Base-by-base conservation (phyloP, 2,329 filamentous ascomycete genomes). In the Dactylonectria estremocensis region DNA sequence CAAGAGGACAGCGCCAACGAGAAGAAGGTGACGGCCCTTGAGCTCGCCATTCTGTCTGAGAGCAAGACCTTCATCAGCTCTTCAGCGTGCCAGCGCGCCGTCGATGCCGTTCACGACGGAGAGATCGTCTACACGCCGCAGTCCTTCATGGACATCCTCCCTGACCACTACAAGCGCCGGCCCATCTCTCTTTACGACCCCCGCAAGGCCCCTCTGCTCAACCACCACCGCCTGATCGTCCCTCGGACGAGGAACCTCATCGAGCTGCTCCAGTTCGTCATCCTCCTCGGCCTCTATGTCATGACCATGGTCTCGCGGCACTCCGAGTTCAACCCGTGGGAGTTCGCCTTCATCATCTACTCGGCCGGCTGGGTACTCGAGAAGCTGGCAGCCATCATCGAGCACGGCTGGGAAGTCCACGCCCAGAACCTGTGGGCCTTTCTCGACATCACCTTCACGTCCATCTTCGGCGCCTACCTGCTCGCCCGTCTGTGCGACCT, bases 351-450 rank as follows among this genome's bases (percentile, higher is more conserved):
- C 77, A 83, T 85, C 60, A 77, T 93, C 3, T 93, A 92, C 73
- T 87, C 88, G 2, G 82, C 87, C 2, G 92, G 92, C 5, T 93
- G 92, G 91, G 86, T 89, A 3, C 82, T 92, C 2, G 90, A 92
- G 72, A 89, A 91, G 72, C 83, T 91, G 68, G 88, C 89, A 1
- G 88, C 89, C 2, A 88, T 92, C 48, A 83, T 91, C 11, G 91
- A 92, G 76, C 91, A 93, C 72, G 85, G 83, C 33, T 85, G 82
- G 91, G 87, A 89, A 53, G 91, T 93, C 1, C 92, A 93, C 72
- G 91, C 91, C 0, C 91, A 93, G 77, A 93, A 92, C 72, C 83
- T 93, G 6, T 93, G 91, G 92, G 91, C 91, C 0, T 94, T 93
- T 74, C 85, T 93, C 16, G 92, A 93, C 77, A 85, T 92, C n/a